Percentiles rank a stretch among this genome's conserved stretches.
Evolutionary conservation across 2,329 filamentous ascomycete species (phyloP).

Genomic region (Xylaria sp.): DNA sequence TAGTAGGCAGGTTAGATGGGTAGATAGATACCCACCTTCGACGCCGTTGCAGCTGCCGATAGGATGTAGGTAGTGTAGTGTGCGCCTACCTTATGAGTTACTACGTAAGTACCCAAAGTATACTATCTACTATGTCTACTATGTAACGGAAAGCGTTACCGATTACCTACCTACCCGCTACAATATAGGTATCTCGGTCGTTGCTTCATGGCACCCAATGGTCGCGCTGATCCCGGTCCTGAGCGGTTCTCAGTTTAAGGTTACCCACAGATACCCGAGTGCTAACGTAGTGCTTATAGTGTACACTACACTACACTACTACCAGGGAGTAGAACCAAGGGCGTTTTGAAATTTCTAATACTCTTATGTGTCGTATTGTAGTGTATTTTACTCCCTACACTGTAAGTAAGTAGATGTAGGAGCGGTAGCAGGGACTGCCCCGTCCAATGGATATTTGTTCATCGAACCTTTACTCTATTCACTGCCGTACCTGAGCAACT

Average conservation of each 20-base stretch:
- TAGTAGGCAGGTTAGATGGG: background rate
- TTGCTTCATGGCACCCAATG: constrained; percentile 8
- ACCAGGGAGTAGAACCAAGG: too few species aligned
- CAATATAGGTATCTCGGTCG: constrained; percentile 3
- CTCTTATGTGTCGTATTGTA: background rate
- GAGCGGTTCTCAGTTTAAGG: constrained; percentile 29
- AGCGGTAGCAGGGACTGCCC: background rate
- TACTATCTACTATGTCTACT: background rate
- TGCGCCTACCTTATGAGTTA: too few species aligned
- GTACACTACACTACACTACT: too few species aligned
- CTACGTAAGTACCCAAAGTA: too few species aligned
- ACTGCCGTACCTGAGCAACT: background rate
- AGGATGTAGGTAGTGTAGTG: background rate
- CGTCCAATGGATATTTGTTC: constrained; percentile 3
- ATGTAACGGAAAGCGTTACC: constrained; percentile 21
- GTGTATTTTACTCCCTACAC: background rate
- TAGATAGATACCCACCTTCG: background rate
- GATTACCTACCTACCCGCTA: constrained; percentile 9
- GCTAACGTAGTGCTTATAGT: constrained; percentile 22
- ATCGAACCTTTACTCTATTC: background rate
- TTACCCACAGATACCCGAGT: constrained; percentile 35
- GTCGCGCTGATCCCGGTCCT: constrained; percentile 7
- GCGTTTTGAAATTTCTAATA: background rate
- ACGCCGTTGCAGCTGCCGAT: background rate
- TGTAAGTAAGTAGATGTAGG: background rate